Conservation (phyloP, 345 rosid species). For the Boechera stricta region DNA sequence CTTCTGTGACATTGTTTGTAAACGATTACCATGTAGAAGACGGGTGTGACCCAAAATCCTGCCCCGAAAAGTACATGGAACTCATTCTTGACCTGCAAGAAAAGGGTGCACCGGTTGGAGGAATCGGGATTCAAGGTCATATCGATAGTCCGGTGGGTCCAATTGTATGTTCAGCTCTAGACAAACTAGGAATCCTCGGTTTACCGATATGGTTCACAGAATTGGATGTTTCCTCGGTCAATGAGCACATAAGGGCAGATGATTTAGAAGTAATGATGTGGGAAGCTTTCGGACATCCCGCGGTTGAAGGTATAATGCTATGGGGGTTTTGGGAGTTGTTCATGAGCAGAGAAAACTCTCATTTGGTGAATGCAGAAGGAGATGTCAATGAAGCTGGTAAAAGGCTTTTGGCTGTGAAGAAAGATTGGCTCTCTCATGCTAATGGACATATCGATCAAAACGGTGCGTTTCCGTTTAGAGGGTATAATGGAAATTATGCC, state of each 20-base stretch:
- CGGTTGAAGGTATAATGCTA: constrained; percentile 87
- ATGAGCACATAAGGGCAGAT: constrained; percentile 78
- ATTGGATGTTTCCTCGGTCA: constrained; percentile 76
- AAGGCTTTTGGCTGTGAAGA: constrained; percentile 64
- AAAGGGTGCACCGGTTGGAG: constrained; percentile 87
- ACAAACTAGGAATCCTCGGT: constrained; percentile 73
- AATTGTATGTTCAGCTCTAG: constrained; percentile 70
- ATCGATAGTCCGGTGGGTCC: constrained; percentile 87
- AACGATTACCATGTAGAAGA: constrained; percentile 95
- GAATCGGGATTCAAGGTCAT: constrained; percentile 92
- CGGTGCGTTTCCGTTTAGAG: constrained; percentile 71
- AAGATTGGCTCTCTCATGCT: constrained; percentile 69
- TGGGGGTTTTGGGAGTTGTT: constrained; percentile 99
- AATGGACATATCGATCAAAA: constrained; percentile 62
- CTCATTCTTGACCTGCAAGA: constrained; percentile 75
- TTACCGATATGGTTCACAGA: constrained; percentile 96
- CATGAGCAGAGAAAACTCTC: constrained; percentile 75
- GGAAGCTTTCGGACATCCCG: constrained; percentile 89
- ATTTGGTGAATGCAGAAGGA: constrained; percentile 88
- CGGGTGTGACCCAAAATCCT: constrained; percentile 73
- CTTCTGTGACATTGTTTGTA: constrained; percentile 71
- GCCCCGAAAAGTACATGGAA: constrained; percentile 70
- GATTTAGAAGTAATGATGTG: constrained; percentile 92
- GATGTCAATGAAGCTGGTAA: constrained; percentile 83
- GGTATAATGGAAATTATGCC: constrained; percentile 76